Base-by-base conservation (phyloP, 2,329 filamentous ascomycete species). In the Fusarium pilosicola region DNA sequence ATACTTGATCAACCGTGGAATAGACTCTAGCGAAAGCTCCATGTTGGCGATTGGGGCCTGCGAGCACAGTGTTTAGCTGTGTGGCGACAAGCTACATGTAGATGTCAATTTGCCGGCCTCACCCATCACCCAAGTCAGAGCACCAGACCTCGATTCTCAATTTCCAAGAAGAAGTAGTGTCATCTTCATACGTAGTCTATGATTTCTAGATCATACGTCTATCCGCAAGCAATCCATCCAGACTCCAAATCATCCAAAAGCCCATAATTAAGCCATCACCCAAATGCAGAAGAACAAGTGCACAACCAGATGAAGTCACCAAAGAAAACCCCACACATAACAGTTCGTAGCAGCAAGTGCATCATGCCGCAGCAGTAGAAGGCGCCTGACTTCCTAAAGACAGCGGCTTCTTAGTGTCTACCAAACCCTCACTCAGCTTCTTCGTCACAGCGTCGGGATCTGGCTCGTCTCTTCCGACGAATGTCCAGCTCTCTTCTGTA, bases 401-500 rank as follows among this genome's bases (percentile, higher is more conserved):
- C 22, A 76, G 45, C 44, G 76, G 65, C 63, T 72, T 79, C 46
- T 75, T 74, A 28, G 62, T 73, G 26, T 48, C 72, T 20, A 74
- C 49, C 30, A 83, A 73, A 13, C 81, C 81, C 54, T 82, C 82
- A 69, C 82, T 83, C 57, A 85, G 74, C 62, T 82, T 83, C 79
- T 81, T 83, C 20, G 83, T 85, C 49, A 82, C 77, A 24, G 82
- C 81, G 22, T 86, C 85, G 3, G 84, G 82, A 52, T 87, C 85
- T 1, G 83, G 84, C 70, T 86, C 86, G 60, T 85, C 85, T 36
- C 82, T 84, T 11, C 94, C 94, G 26, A 98, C 88, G 82, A 98
- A 94, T 0, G 95, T 98, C 96, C 95, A 98, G 79, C 92, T 94
- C 80, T 97, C 94, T 70, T 93, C 92, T 18, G 92, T 91, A 38